Percentiles rank a stretch among this genome's conserved stretches.
Evolutionary conservation across 768 basidiomycete species (phyloP).

Genomic region (Psilocybe azurescens): DNA sequence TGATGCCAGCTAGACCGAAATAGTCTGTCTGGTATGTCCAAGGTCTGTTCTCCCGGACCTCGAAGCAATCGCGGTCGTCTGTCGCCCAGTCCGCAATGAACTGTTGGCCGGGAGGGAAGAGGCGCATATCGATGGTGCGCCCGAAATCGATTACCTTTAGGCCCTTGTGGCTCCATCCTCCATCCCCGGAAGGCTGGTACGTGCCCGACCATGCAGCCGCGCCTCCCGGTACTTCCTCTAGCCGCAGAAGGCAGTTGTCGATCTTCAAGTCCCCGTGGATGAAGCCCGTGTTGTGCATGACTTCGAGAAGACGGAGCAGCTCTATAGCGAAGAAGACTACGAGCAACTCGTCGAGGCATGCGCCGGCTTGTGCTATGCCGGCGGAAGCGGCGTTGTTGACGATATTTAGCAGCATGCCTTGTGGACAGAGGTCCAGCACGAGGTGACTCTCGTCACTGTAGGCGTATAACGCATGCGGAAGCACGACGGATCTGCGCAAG

Average conservation of each 20-base stretch:
- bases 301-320: conserved; percentile 81
- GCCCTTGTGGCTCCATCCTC: conserved; percentile 89
- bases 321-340: conserved; percentile 97
- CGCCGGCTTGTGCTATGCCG: conserved; percentile 81
- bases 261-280: conserved; percentile 99
- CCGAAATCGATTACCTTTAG: conserved; percentile 97
- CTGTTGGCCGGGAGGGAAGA: conserved; percentile 80
- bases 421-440: conserved; percentile 84
- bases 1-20: conserved; percentile 91
- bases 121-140: conserved; percentile 84
- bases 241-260: conserved; percentile 95
- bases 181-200: conserved; percentile 81
- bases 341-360: conserved; percentile 88
- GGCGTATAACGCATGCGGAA: conserved; percentile 80
- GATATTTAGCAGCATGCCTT: conserved; percentile 90
- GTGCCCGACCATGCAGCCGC: conserved; percentile 69
- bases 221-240: conserved; percentile 82
- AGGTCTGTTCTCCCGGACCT: conserved; percentile 79
- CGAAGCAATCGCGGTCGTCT: conserved; percentile 91
- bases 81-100: conserved; percentile 89
- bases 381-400: conserved; percentile 84
- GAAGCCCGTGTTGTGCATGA: conserved; percentile 81
- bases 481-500: conserved; percentile 71
- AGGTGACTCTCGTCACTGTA: conserved; percentile 92
- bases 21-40: conserved; percentile 99